These are phyloP conservation scores for Neofusicoccum parvum DNA, from an alignment of 2,329 filamentous ascomycete species.

Conservation along the genomic window DNA sequence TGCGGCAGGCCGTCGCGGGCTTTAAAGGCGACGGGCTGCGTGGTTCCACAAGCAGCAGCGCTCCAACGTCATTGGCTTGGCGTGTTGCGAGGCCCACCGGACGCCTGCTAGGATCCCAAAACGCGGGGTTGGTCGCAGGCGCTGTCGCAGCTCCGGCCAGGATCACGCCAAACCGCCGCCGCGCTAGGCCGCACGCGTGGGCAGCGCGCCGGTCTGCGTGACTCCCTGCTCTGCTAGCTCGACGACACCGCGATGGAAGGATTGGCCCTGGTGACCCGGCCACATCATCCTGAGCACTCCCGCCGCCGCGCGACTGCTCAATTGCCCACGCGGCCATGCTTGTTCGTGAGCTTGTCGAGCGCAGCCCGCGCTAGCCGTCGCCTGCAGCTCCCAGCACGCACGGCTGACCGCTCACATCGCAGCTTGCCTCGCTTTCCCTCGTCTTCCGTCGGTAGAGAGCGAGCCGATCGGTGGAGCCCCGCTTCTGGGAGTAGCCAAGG, in stretches of 20 bases:
- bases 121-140: conserved; percentile 1
- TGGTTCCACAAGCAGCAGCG: conserved; percentile 3
- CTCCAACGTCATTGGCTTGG: conserved; percentile 10
- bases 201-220: too few relatives aligned
- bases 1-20: background rate
- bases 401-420: background rate
- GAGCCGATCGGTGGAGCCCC: background rate
- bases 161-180: background rate
- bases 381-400: background rate
- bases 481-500: background rate
- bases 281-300: background rate
- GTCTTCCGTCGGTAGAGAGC: background rate
- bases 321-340: background rate
- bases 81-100: background rate
- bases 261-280: too few relatives aligned
- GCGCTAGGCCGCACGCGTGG: background rate
- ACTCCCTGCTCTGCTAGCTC: too few relatives aligned
- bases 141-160: conserved; percentile 3
- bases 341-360: too few relatives aligned
- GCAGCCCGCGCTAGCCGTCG: too few relatives aligned
- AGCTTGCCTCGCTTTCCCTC: background rate
- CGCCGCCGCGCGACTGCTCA: background rate
- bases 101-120: background rate
- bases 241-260: too few relatives aligned
- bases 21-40: conserved; percentile 9